phyloP scores from a whole-genome alignment of 179 eudicot species.

The Beta corolliflora region DNA sequence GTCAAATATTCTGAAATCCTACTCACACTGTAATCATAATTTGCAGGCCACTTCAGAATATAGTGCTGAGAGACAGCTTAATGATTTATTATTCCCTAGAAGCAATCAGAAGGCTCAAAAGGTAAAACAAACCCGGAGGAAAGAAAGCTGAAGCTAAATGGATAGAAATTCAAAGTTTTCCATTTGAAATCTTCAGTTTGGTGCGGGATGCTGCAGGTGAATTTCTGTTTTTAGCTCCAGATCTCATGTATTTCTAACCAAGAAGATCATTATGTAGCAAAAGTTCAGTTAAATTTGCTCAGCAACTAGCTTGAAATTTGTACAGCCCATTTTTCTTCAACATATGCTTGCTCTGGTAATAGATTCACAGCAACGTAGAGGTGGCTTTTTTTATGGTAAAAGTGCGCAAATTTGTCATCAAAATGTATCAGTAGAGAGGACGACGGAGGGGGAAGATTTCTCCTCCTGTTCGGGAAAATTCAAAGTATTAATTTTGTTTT shows the following conservation, averaged over 20 bases:
- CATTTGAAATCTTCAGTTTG: constrained; percentile 19
- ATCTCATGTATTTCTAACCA: constrained; percentile 17
- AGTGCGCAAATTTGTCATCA: constrained; percentile 2
- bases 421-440: constrained; percentile 9
- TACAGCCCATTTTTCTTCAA: constrained; percentile 31
- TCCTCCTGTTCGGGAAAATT: not conserved
- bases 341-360: constrained; percentile 16
- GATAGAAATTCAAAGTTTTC: constrained; percentile 7
- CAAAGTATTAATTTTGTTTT: not conserved
- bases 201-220: constrained; percentile 31
- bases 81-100: constrained; percentile 78
- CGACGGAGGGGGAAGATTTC: not conserved
- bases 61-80: constrained; percentile 91
- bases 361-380: constrained; percentile 12
- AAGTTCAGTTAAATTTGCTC: constrained; percentile 3
- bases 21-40: not conserved
- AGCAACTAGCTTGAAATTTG: constrained; percentile 22
- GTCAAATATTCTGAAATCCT: not conserved
- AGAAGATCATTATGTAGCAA: constrained; percentile 6
- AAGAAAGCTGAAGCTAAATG: constrained; percentile 48
- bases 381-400: constrained; percentile 2
- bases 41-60: constrained; percentile 95
- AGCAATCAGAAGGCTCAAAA: constrained; percentile 58
- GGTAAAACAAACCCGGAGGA: constrained; percentile 63
- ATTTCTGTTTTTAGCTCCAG: not conserved